Conservation (phyloP, 2,329 filamentous ascomycete species). For the Helicocarpus griseus region DNA sequence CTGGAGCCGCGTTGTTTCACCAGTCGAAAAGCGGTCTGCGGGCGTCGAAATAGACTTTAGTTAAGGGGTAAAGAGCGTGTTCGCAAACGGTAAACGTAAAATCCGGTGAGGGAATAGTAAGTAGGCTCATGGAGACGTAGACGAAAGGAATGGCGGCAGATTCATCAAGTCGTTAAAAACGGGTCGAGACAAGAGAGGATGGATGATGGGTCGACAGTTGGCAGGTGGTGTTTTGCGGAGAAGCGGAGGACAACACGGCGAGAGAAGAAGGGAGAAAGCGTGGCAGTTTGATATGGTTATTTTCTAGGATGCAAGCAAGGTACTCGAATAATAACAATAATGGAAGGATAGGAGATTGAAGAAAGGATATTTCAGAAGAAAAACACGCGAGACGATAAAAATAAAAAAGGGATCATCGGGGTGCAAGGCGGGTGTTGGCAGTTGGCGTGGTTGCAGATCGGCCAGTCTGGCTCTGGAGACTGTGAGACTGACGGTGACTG, state of each 20-base stretch:
- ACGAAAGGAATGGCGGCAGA: neutral
- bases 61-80: neutral
- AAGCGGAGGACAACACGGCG: no score
- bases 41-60: neutral
- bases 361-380: no score
- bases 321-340: neutral
- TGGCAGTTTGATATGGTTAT: no score
- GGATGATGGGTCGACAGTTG: neutral
- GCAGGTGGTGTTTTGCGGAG: neutral
- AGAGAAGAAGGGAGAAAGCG: no score
- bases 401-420: neutral
- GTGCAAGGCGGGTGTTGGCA: neutral
- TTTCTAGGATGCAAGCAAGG: neutral
- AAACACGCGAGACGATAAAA: neutral
- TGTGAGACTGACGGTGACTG: neutral
- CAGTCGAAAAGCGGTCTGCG: neutral
- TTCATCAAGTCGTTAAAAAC: neutral
- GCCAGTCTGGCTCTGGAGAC: neutral
- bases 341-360: no score
- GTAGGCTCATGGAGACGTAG: neutral
- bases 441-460: neutral
- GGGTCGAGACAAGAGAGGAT: neutral
- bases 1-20: neutral
- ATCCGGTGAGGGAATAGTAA: neutral
- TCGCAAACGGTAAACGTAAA: neutral